phyloP scores from a whole-genome alignment of 1,284 basidiomycete species.

The Coriolopsis trogii region DNA sequence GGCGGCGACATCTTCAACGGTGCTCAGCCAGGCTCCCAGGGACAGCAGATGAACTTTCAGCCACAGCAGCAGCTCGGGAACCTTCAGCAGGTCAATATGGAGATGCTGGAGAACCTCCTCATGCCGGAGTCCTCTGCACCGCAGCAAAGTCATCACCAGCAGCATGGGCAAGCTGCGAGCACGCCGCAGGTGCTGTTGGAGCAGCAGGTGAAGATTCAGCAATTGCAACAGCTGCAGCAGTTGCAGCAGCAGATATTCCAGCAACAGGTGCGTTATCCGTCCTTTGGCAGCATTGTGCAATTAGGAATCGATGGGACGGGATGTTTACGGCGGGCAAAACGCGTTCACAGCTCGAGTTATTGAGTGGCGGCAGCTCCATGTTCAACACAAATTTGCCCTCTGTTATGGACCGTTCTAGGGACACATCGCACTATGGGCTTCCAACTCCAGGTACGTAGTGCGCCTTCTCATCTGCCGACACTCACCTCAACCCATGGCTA shows the following conservation, averaged over 20 bases:
- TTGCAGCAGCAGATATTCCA: slow-evolving; percentile 83
- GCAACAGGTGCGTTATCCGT: slow-evolving; percentile 60
- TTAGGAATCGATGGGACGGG: not conserved
- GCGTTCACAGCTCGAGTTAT: slow-evolving; percentile 67
- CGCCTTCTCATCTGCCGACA: not conserved
- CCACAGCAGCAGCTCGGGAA: slow-evolving; percentile 29
- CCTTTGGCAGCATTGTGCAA: not conserved
- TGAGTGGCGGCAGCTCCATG: slow-evolving; percentile 53
- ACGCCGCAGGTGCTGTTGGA: slow-evolving; percentile 51
- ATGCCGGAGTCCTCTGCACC: slow-evolving; percentile 36
- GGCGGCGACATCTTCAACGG: slow-evolving; percentile 24
- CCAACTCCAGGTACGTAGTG: slow-evolving; percentile 69
- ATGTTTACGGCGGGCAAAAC: not conserved
- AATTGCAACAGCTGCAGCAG: slow-evolving; percentile 77
- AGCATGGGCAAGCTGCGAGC: slow-evolving; percentile 26
- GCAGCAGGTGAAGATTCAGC: slow-evolving; percentile 70
- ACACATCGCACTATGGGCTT: slow-evolving; percentile 56
- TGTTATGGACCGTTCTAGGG: slow-evolving; percentile 39
- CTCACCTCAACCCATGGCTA: not conserved
- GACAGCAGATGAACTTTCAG: slow-evolving; percentile 24
- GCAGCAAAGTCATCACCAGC: slow-evolving; percentile 19
- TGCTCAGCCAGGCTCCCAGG: slow-evolving; percentile 16
- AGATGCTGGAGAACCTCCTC: slow-evolving; percentile 53
- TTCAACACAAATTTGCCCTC: slow-evolving; percentile 34
- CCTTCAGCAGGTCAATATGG: slow-evolving; percentile 43